Evolutionary conservation across 2,329 filamentous ascomycete species (phyloP).

Genomic region (Colletotrichum theobromicola): DNA sequence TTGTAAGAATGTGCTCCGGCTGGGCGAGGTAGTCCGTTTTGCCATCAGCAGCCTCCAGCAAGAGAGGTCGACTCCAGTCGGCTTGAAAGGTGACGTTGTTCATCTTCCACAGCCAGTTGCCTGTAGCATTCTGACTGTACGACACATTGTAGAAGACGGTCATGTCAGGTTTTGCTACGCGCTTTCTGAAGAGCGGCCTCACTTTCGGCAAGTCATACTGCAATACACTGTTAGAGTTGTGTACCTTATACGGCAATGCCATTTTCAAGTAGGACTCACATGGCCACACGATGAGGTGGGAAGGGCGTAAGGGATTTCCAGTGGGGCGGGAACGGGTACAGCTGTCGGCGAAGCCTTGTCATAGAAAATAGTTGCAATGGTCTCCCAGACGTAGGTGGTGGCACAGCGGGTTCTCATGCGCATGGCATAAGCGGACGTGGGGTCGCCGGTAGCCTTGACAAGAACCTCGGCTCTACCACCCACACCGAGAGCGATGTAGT

Average conservation of each 20-base stretch:
- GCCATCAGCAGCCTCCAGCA: conserved; percentile 2
- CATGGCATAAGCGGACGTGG: conserved; percentile 1
- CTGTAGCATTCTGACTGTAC: not conserved
- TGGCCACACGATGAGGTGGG: not conserved
- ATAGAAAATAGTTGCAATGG: not conserved
- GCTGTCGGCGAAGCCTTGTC: not conserved
- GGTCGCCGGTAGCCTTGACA: conserved; percentile 3
- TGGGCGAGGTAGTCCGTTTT: not conserved
- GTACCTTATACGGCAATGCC: not conserved
- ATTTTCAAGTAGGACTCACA: not conserved
- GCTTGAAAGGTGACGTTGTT: conserved; percentile 13
- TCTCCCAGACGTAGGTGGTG: not conserved
- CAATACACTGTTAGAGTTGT: not conserved
- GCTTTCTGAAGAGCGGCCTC: conserved; percentile 13
- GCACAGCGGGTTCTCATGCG: conserved; percentile 1
- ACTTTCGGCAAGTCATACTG: not conserved
- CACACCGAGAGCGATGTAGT: not conserved
- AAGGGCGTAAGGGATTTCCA: not conserved
- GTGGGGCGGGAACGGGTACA: not conserved
- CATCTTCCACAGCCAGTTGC: conserved; percentile 7
- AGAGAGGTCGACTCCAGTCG: conserved; percentile 10
- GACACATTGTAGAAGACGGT: not conserved
- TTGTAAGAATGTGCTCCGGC: conserved; percentile 6
- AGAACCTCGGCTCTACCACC: conserved; percentile 12
- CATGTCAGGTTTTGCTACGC: not conserved